These are phyloP conservation scores for Moesziomyces sp. DNA, from an alignment of 1,284 basidiomycete genomes.

Conservation along the genomic window DNA sequence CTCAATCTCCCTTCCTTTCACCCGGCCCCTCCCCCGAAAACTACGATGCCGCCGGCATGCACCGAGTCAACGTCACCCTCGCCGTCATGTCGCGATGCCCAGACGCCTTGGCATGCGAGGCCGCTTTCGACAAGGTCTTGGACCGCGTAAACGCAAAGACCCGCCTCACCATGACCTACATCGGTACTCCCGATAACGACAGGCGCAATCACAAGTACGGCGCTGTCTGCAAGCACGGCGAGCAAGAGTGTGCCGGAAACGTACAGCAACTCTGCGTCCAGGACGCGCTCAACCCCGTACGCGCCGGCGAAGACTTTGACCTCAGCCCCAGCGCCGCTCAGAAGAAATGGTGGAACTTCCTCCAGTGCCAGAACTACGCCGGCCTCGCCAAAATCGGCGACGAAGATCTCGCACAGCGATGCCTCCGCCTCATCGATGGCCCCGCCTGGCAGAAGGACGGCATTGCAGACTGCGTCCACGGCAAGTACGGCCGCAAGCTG, in stretches of 20 bases:
- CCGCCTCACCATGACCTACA: constrained; percentile 47
- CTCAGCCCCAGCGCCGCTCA: constrained; percentile 55
- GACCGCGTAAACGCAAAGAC: constrained; percentile 51
- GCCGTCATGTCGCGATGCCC: constrained; percentile 58
- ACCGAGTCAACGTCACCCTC: constrained; percentile 48
- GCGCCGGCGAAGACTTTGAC: constrained; percentile 51
- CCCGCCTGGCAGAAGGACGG: constrained; percentile 53
- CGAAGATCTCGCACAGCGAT: constrained; percentile 41
- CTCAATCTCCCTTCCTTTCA: constrained; percentile 16
- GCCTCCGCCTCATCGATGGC: constrained; percentile 45
- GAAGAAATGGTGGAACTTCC: constrained; percentile 55
- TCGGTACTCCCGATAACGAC: constrained; percentile 31
- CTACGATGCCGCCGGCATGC: constrained; percentile 17
- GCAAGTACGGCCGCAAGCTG: constrained; percentile 43
- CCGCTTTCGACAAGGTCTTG: constrained; percentile 51
- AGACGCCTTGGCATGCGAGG: constrained; percentile 52
- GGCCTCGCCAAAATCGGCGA: constrained; percentile 49
- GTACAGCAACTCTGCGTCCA: constrained; percentile 59
- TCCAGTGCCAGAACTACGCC: constrained; percentile 53
- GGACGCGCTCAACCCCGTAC: constrained; percentile 45
- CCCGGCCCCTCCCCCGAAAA: constrained; percentile 4
- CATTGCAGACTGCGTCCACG: constrained; percentile 47
- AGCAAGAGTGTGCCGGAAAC: constrained; percentile 53
- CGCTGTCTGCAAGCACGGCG: constrained; percentile 51
- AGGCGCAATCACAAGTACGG: constrained; percentile 28